A percentile compares a stretch with the other conserved stretches of the same genome.
Conservation (phyloP, 2,329 filamentous ascomycete species). For the Pseudocercospora pini-densiflorae region DNA sequence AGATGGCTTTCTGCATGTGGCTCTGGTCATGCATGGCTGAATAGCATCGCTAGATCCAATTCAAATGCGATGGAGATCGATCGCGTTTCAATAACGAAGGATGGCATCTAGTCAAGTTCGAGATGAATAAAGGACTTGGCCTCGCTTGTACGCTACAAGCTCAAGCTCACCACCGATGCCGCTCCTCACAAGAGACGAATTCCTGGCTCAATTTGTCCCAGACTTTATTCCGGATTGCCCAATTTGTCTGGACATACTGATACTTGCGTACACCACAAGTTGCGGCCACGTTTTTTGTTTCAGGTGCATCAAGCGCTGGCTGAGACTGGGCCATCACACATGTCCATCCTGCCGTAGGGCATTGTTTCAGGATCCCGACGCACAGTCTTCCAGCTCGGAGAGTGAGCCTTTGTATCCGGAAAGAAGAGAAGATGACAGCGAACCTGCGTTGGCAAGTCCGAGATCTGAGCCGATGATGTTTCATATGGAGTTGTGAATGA, state of each 20-base stretch:
- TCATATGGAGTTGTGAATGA: neutral
- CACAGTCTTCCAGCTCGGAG: neutral
- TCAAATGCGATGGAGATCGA: neutral
- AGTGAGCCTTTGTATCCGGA: neutral
- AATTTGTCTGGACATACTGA: neutral
- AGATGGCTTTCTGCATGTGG: slow-evolving; percentile 88
- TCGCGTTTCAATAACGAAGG: neutral
- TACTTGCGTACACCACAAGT: neutral
- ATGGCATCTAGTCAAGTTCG: no score
- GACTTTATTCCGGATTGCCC: neutral
- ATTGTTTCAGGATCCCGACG: neutral
- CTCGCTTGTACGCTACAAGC: no score
- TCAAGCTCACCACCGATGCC: neutral
- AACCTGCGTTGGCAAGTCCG: neutral
- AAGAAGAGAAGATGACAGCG: neutral
- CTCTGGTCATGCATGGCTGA: slow-evolving; percentile 71
- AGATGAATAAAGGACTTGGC: no score
- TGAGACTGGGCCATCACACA: neutral
- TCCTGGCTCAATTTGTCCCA: neutral
- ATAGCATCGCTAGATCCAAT: neutral
- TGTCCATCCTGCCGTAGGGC: neutral
- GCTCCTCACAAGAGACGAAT: neutral
- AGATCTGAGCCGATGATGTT: neutral
- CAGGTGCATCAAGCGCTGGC: neutral
- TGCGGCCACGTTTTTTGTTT: neutral